Conservation (phyloP, 2,329 filamentous ascomycete species). For the Ceratocystis smalleyi region DNA sequence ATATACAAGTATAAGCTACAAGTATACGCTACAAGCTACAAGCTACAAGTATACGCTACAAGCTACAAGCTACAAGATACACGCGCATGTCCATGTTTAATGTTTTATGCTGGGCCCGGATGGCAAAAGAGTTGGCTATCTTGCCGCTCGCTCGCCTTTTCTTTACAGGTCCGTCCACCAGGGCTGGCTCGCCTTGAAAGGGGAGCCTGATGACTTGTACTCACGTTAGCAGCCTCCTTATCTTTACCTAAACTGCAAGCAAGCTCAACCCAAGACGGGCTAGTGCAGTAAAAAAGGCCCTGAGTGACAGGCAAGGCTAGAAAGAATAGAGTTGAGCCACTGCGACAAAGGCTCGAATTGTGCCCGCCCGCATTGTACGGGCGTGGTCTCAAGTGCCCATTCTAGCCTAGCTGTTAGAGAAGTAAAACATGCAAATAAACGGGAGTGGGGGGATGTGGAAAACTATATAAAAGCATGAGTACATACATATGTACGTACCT, state of each 20-base stretch:
- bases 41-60: no score
- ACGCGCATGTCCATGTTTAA: neutral
- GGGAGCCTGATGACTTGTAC: neutral
- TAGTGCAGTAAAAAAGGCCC: neutral
- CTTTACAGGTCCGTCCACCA: neutral
- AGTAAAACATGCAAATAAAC: neutral
- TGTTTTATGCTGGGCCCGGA: neutral
- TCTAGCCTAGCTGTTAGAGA: neutral
- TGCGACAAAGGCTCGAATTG: neutral
- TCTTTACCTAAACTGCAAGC: neutral
- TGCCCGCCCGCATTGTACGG: neutral
- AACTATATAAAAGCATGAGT: neutral
- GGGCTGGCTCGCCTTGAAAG: neutral
- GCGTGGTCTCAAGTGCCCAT: neutral
- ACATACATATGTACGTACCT: neutral
- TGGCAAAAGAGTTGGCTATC: no score
- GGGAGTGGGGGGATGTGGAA: neutral
- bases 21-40: neutral
- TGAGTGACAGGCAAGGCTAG: neutral
- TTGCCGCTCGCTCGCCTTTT: neutral
- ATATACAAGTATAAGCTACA: neutral
- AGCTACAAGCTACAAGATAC: neutral
- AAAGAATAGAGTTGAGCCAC: slow-evolving; percentile 1
- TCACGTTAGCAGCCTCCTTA: neutral
- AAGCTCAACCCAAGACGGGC: neutral